Base-by-base conservation (phyloP, 306 rosid genomes). In the Sindora glabra region DNA sequence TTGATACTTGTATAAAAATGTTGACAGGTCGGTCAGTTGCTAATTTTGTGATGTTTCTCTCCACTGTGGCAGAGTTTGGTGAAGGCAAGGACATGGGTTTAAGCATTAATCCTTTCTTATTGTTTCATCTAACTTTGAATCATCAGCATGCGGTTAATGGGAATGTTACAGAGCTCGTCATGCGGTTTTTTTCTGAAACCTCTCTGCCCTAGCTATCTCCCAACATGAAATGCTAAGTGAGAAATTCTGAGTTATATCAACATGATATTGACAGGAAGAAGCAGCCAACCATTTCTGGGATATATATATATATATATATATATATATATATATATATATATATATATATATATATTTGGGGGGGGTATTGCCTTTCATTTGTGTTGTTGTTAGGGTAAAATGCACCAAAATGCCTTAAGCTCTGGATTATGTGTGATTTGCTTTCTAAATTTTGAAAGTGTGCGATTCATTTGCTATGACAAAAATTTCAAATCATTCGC, bases 1-100 rank as follows among this genome's bases (percentile, higher is more conserved):
- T 76, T 51, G 64, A 71, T 53, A 74, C 45, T 59, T 74, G 80
- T 79, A 64, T 56, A 69, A 79, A 72, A 71, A n/a, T 74, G 50
- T 48, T 62, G 27, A 45, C 59, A 18, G 33, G 56, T 62, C 72
- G 32, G 69, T 67, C 67, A 39, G 67, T 44, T 36, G 64, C 60
- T 80, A 53, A n/a, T 72, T 60, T 65, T 44, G 46, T 47, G 59
- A 42, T 69, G 30, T 44, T 16, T 67, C 17, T 55, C 45, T 64
- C 41, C 51, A 33, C 56, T 49, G 45, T 50, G 49, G 67, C 62
- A 42, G 71, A 42, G 62, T 56, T 45, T 55, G 53, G 54, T 34
- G 46, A 50, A 72, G 64, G 61, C 47, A 70, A 26, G 21, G 59
- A 56, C 55, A 54, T 62, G 48, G 81, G 48, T 71, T 23, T n/a